phyloP scores from a whole-genome alignment of 352 stramenopile genomes.

The Phytophthora parvispora region DNA sequence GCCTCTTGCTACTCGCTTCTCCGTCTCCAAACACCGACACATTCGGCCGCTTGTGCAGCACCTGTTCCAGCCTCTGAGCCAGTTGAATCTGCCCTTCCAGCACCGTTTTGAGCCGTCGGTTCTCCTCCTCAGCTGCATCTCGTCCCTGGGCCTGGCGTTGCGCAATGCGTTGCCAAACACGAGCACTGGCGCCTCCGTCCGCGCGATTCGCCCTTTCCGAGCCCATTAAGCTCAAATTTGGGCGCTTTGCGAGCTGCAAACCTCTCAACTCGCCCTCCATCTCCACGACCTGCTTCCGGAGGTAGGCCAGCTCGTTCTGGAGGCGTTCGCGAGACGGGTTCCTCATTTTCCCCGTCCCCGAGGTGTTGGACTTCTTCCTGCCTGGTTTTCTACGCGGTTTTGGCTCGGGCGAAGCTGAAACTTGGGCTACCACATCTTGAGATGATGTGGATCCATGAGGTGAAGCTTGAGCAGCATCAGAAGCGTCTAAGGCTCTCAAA shows the following conservation, averaged over 20 bases:
- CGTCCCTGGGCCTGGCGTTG: constrained; percentile 50
- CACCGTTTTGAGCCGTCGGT: constrained; percentile 44
- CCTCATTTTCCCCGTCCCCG: constrained; percentile 37
- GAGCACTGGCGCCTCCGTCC: constrained; percentile 19
- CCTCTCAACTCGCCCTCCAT: constrained; percentile 47
- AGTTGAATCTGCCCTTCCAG: constrained; percentile 63
- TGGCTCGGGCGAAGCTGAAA: background rate
- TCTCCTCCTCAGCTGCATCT: constrained; percentile 50
- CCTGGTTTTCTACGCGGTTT: constrained; percentile 13
- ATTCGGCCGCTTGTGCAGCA: constrained; percentile 61
- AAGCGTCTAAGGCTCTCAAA: constrained; percentile 38
- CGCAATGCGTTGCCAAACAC: constrained; percentile 63
- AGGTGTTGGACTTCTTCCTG: constrained; percentile 22
- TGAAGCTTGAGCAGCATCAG: constrained; percentile 12
- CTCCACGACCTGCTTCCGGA: constrained; percentile 52
- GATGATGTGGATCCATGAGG: background rate
- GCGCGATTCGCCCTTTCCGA: constrained; percentile 6
- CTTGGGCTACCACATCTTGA: background rate
- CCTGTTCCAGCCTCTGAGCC: constrained; percentile 55
- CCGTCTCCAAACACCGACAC: constrained; percentile 39
- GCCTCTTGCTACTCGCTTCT: constrained; percentile 22
- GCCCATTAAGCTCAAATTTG: background rate
- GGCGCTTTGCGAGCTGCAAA: constrained; percentile 24
- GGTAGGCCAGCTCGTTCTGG: constrained; percentile 56
- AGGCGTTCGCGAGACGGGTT: constrained; percentile 61